Conservation (phyloP, 345 rosid species). For the Euphorbia pulcherrima region DNA sequence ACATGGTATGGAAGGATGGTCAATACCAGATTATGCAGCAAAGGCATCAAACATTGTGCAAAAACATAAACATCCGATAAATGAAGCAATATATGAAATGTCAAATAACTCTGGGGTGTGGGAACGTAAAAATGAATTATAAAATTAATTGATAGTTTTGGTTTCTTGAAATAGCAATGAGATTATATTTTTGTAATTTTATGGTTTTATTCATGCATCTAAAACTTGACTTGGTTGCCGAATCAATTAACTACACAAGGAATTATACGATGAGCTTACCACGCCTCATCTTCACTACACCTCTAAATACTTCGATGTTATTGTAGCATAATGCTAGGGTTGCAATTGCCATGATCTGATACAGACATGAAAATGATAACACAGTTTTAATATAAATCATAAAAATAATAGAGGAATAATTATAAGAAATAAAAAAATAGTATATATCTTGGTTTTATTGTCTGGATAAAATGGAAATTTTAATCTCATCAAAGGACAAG, state of each 20-base stretch:
- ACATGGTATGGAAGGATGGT: background rate
- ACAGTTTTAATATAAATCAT: background rate
- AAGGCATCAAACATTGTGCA: background rate
- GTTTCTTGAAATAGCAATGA: background rate
- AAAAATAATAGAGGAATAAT: background rate
- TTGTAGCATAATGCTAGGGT: conserved; percentile 84
- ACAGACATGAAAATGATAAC: conserved; percentile 22
- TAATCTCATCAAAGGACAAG: too few species aligned
- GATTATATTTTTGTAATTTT: background rate
- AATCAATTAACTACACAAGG: background rate
- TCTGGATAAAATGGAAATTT: too few species aligned
- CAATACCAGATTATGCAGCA: background rate
- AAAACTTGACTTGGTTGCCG: background rate
- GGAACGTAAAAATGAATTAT: background rate
- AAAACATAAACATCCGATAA: background rate
- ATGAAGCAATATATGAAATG: too few species aligned
- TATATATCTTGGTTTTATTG: background rate
- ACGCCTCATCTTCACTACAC: conserved; percentile 91
- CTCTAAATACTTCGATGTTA: conserved; percentile 88
- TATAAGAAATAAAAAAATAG: background rate
- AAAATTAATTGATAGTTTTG: background rate
- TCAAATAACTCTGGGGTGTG: too few species aligned
- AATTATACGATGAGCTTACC: conserved; percentile 49
- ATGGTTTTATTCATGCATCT: background rate
- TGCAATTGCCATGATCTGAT: conserved; percentile 94